A percentile compares a stretch with the other conserved stretches of the same genome.
Conservation (phyloP, 805 yeast genomes). For the Hanseniaspora mollemarum region DNA sequence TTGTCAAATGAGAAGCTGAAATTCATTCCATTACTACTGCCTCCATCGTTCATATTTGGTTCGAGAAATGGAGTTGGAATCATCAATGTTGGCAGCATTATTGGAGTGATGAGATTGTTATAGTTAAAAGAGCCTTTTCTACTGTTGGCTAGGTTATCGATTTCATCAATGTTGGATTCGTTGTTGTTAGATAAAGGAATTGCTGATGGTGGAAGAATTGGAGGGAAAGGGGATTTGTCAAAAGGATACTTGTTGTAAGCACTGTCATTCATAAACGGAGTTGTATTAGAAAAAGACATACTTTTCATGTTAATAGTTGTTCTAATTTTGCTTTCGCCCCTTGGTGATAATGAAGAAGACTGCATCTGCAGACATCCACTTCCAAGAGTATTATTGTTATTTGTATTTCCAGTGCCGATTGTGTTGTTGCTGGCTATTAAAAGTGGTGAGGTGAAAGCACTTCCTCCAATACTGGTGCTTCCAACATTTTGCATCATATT, state of each 20-base stretch:
- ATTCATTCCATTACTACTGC: background rate
- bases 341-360: background rate
- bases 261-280: background rate
- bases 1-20: background rate
- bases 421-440: background rate
- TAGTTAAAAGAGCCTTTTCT: background rate
- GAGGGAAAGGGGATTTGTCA: background rate
- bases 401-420: background rate
- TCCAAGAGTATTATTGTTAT: background rate
- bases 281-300: background rate
- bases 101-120: background rate
- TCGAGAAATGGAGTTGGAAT: slow-evolving; percentile 2
- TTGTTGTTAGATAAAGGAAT: background rate
- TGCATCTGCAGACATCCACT: background rate
- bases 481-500: background rate
- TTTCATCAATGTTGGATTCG: background rate
- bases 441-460: slow-evolving; percentile 3
- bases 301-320: slow-evolving; percentile 1
- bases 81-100: background rate
- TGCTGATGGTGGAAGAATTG: slow-evolving; percentile 5
- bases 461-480: background rate
- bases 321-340: slow-evolving; percentile 5
- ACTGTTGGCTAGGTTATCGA: background rate
- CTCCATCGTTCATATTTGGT: background rate
- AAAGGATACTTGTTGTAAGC: background rate